phyloP scores from a whole-genome alignment of 768 basidiomycete genomes.

The Rhizopogon sp. region DNA sequence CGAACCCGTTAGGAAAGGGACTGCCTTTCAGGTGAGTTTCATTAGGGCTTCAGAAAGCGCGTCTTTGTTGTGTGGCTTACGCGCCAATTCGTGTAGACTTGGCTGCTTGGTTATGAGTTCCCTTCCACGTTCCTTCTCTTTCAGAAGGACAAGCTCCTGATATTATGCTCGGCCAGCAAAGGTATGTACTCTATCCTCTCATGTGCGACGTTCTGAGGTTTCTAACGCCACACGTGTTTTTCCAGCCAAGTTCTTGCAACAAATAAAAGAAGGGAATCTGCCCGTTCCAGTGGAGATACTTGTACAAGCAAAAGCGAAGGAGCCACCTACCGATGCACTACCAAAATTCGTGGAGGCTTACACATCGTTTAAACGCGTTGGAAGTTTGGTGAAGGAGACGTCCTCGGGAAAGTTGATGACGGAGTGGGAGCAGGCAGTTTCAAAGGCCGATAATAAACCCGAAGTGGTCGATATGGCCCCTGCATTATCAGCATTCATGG shows the following conservation, averaged over 20 bases:
- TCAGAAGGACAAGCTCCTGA: slow-evolving; percentile 66
- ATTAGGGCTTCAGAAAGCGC: not conserved
- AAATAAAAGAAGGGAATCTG: slow-evolving; percentile 56
- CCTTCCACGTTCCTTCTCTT: slow-evolving; percentile 90
- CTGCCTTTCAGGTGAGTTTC: slow-evolving; percentile 77
- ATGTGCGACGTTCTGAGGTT: slow-evolving; percentile 3
- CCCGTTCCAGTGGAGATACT: slow-evolving; percentile 70
- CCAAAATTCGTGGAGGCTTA: slow-evolving; percentile 63
- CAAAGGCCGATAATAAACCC: slow-evolving; percentile 52
- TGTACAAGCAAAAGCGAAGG: slow-evolving; percentile 76
- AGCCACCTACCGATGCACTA: slow-evolving; percentile 68
- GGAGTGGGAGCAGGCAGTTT: slow-evolving; percentile 76
- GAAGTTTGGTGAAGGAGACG: slow-evolving; percentile 75
- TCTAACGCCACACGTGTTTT: slow-evolving; percentile 9
- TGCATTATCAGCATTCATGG: slow-evolving; percentile 73
- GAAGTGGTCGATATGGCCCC: slow-evolving; percentile 76
- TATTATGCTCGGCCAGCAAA: slow-evolving; percentile 87
- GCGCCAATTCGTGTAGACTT: slow-evolving; percentile 54
- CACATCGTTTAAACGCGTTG: slow-evolving; percentile 60
- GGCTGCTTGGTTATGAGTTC: slow-evolving; percentile 96
- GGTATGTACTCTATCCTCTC: slow-evolving; percentile 38
- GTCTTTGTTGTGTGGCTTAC: slow-evolving; percentile 2
- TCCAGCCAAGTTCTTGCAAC: slow-evolving; percentile 80
- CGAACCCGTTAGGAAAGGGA: slow-evolving; percentile 85
- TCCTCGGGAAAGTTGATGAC: slow-evolving; percentile 80